Conservation (phyloP, 805 yeast species). For the Candida arabinofermentans region DNA sequence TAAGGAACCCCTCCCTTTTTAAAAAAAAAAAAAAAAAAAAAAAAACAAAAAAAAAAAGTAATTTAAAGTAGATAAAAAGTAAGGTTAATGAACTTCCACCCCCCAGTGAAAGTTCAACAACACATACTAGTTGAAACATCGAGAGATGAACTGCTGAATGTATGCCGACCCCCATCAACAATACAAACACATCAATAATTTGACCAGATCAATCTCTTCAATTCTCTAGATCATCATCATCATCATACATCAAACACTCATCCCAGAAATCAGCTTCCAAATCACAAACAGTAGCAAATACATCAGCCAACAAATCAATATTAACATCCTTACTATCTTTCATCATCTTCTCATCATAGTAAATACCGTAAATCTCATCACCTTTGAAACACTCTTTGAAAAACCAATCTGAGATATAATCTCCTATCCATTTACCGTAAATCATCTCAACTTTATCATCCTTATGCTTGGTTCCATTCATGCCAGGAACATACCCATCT, state of each 20-base stretch:
- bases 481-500: slow-evolving; percentile 11
- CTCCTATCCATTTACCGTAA: slow-evolving; percentile 55
- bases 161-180: no score
- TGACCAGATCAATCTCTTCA: neutral
- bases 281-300: slow-evolving; percentile 54
- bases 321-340: slow-evolving; percentile 36
- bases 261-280: slow-evolving; percentile 72
- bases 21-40: no score
- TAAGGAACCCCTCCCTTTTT: no score
- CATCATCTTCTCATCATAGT: slow-evolving; percentile 6
- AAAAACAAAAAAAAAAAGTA: no score
- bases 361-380: slow-evolving; percentile 13
- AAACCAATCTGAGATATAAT: slow-evolving; percentile 59
- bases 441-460: slow-evolving; percentile 28
- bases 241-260: slow-evolving; percentile 26
- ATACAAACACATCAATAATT: no score
- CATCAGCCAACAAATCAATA: slow-evolving; percentile 41
- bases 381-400: slow-evolving; percentile 50
- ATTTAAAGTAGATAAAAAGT: no score
- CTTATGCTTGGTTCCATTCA: slow-evolving; percentile 2
- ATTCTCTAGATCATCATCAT: no score
- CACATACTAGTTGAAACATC: no score
- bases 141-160: neutral
- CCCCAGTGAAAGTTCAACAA: no score
- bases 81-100: no score